phyloP scores from a whole-genome alignment of 768 basidiomycete species.

The Coprinopsis cinerea region DNA sequence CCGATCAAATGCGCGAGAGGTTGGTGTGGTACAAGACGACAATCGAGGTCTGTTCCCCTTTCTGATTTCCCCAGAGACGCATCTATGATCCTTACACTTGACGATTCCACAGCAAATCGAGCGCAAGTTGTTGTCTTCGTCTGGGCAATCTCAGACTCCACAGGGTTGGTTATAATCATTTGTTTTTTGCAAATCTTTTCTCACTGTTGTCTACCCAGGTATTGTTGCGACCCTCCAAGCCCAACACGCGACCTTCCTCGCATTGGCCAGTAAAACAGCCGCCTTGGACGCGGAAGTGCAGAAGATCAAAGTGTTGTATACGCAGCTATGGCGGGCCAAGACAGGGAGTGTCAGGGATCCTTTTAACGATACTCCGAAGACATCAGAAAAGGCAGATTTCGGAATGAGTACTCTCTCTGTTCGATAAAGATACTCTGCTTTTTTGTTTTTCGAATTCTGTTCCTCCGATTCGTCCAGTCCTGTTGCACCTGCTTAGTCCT shows the following conservation, averaged over 20 bases:
- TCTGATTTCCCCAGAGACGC: too few species aligned
- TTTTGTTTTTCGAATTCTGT: background rate
- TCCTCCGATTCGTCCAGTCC: background rate
- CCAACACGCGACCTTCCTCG: conserved; percentile 71
- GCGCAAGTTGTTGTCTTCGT: conserved; percentile 66
- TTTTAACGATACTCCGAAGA: conserved; percentile 41
- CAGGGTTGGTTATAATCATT: conserved; percentile 50
- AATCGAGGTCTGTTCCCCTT: conserved; percentile 50
- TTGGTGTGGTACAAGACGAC: conserved; percentile 76
- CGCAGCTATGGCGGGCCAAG: conserved; percentile 71
- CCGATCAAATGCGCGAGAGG: conserved; percentile 65
- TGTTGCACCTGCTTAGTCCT: too few species aligned
- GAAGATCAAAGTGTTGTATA: conserved; percentile 69
- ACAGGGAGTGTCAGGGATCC: conserved; percentile 83
- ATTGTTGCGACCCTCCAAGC: conserved; percentile 74
- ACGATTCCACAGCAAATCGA: conserved; percentile 63
- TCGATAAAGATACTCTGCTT: background rate
- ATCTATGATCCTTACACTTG: background rate
- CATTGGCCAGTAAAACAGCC: conserved; percentile 73
- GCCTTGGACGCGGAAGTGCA: conserved; percentile 68
- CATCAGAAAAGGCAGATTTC: conserved; percentile 3
- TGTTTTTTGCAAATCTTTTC: too few species aligned
- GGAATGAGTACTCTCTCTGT: conserved; percentile 7
- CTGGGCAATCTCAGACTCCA: conserved; percentile 64
- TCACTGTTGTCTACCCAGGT: conserved; percentile 37